These are phyloP conservation scores for Corchorus capsularis DNA, from an alignment of 345 rosid genomes.

Conservation along the genomic window DNA sequence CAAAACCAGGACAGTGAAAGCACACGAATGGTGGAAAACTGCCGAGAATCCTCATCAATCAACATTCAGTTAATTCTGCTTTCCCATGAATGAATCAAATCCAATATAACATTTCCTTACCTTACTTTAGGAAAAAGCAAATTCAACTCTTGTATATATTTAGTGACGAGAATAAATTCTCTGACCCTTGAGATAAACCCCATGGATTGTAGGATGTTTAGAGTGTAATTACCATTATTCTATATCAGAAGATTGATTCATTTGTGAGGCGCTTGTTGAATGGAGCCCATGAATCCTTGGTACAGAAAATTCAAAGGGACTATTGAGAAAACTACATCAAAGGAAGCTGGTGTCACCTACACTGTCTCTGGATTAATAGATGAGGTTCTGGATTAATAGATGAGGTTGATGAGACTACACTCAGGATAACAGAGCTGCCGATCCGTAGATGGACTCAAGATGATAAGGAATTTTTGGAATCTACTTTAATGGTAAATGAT, in stretches of 20 bases:
- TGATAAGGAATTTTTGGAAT: conserved; percentile 61
- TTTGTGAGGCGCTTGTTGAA: conserved; percentile 58
- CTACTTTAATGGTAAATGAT: conserved; percentile 40
- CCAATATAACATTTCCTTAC: too few relatives aligned
- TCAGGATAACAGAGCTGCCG: conserved; percentile 83
- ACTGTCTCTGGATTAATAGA: conserved; percentile 62
- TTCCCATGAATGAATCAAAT: too few relatives aligned
- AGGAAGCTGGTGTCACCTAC: conserved; percentile 70
- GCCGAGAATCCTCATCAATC: conserved; percentile 47
- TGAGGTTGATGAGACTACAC: conserved; percentile 66
- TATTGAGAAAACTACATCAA: conserved; percentile 69
- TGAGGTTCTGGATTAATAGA: conserved; percentile 68
- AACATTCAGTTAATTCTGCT: too few relatives aligned
- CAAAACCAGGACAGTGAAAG: conserved; percentile 75
- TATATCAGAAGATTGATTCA: too few relatives aligned
- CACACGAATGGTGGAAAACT: conserved; percentile 73
- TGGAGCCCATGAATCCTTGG: conserved; percentile 99
- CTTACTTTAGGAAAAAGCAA: too few relatives aligned
- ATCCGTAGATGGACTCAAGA: conserved; percentile 92
- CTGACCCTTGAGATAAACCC: too few relatives aligned
- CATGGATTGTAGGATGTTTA: too few relatives aligned
- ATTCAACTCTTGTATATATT: too few relatives aligned
- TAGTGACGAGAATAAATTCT: too few relatives aligned
- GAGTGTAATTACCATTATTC: too few relatives aligned
- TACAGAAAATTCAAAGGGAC: conserved; percentile 84